A percentile compares a stretch with the other conserved stretches of the same genome.
These are phyloP conservation scores for Apiospora phragmitis DNA, from an alignment of 2,329 filamentous ascomycete species.

Conservation along the genomic window DNA sequence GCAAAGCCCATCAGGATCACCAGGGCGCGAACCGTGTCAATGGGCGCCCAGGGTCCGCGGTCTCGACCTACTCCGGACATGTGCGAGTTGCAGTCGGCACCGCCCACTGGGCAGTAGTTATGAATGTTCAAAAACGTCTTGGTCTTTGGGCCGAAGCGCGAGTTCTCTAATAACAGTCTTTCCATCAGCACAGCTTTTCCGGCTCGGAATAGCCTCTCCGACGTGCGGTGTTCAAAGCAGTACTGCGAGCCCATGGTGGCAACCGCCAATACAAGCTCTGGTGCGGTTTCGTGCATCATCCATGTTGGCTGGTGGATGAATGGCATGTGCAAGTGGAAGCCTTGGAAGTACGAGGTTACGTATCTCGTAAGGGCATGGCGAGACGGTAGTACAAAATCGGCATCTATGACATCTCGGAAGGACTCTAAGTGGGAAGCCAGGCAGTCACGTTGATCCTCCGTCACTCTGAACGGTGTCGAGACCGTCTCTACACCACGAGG, in stretches of 20 bases:
- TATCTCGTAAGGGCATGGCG: constrained; percentile 38
- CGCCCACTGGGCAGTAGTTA: constrained; percentile 7
- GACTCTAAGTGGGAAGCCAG: constrained; percentile 26
- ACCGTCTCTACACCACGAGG: constrained; percentile 14
- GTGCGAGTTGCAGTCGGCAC: background rate
- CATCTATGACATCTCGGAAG: constrained; percentile 30
- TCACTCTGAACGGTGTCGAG: constrained; percentile 22
- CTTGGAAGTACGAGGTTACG: constrained; percentile 37
- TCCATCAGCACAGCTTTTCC: constrained; percentile 34
- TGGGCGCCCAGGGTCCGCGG: constrained; percentile 28
- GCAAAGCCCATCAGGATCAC: constrained; percentile 40
- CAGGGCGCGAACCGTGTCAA: constrained; percentile 35
- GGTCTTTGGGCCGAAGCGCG: constrained; percentile 27
- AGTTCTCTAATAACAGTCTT: constrained; percentile 25
- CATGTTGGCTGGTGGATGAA: constrained; percentile 39
- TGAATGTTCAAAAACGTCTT: constrained; percentile 25
- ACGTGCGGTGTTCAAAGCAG: constrained; percentile 37
- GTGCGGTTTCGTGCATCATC: constrained; percentile 30
- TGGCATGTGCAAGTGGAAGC: constrained; percentile 39
- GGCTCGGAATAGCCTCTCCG: constrained; percentile 35
- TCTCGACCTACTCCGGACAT: constrained; percentile 8
- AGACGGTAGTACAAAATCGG: constrained; percentile 34
- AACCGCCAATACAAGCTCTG: constrained; percentile 35
- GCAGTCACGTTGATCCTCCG: constrained; percentile 34
- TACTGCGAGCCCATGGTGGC: constrained; percentile 38